Evolutionary conservation across 192 early-diverging fungal species (phyloP).

Genomic region (Backusella westeae): DNA sequence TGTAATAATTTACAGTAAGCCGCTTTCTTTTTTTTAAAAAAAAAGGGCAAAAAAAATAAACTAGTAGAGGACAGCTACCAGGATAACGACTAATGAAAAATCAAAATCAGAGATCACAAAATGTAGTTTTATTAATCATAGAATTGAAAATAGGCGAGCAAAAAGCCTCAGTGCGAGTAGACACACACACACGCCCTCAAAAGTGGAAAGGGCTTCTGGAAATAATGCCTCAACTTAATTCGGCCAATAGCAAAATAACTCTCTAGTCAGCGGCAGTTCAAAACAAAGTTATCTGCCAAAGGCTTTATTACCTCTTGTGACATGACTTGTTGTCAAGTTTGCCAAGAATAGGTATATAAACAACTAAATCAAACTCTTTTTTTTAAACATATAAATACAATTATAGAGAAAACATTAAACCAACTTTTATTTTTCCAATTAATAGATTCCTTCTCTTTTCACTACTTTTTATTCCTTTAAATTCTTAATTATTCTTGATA

Average conservation of each 20-base stretch:
- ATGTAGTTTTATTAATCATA: neutral
- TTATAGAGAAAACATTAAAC: neutral
- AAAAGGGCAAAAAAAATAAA: neutral
- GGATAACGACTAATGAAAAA: neutral
- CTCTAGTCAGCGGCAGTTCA: neutral
- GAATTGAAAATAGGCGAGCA: neutral
- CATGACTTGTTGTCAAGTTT: neutral
- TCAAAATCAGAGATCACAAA: neutral
- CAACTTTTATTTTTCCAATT: neutral
- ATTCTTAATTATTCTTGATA: neutral
- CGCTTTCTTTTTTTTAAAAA: neutral
- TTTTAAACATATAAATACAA: neutral
- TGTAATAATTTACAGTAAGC: neutral
- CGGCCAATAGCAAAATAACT: neutral
- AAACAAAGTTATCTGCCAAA: neutral
- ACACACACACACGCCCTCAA: neutral
- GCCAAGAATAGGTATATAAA: neutral
- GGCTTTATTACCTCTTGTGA: conserved; percentile 1
- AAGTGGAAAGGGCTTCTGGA: neutral
- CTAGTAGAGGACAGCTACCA: neutral
- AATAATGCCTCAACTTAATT: neutral
- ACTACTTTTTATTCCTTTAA: neutral
- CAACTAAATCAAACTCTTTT: neutral
- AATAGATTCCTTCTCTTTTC: neutral
- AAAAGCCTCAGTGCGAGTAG: neutral